These are phyloP conservation scores for Rhizophagus sp. DNA, from an alignment of 192 early-diverging fungal genomes.

Conservation along the genomic window DNA sequence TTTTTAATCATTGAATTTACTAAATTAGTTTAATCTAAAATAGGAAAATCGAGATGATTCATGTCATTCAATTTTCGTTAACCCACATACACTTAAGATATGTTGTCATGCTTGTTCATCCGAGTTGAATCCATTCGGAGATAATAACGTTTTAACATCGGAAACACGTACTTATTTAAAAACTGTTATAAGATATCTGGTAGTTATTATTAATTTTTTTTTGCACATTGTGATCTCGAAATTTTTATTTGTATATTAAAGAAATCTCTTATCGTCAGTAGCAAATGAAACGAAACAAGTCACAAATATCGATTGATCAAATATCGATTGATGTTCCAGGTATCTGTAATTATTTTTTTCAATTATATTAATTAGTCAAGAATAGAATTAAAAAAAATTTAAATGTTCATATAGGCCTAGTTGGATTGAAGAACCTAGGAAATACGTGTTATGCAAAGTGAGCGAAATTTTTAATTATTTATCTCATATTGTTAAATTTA, in stretches of 20 bases:
- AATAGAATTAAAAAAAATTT: not conserved
- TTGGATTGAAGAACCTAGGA: constrained; percentile 45
- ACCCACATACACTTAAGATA: constrained; percentile 42
- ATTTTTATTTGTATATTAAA: not conserved
- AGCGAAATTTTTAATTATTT: not conserved
- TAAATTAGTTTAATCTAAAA: not conserved
- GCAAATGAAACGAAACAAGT: constrained; percentile 21
- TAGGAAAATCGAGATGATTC: constrained; percentile 33
- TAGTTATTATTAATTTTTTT: constrained; percentile 17
- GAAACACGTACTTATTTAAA: constrained; percentile 37
- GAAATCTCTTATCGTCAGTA: constrained; percentile 17
- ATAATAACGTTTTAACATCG: constrained; percentile 18
- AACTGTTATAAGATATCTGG: constrained; percentile 41
- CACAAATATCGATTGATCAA: constrained; percentile 7
- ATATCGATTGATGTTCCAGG: constrained; percentile 17
- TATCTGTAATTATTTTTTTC: not conserved
- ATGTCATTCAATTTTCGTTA: constrained; percentile 43
- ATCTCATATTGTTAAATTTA: not conserved
- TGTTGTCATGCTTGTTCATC: constrained; percentile 41
- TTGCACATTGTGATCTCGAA: no score
- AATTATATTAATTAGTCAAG: not conserved
- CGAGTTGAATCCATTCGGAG: constrained; percentile 40
- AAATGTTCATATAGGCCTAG: constrained; percentile 31
- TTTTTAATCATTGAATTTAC: not conserved
- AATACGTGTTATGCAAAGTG: constrained; percentile 41